These are phyloP conservation scores for Plantago elongata DNA, from an alignment of 257 asterid species.

Conservation along the genomic window DNA sequence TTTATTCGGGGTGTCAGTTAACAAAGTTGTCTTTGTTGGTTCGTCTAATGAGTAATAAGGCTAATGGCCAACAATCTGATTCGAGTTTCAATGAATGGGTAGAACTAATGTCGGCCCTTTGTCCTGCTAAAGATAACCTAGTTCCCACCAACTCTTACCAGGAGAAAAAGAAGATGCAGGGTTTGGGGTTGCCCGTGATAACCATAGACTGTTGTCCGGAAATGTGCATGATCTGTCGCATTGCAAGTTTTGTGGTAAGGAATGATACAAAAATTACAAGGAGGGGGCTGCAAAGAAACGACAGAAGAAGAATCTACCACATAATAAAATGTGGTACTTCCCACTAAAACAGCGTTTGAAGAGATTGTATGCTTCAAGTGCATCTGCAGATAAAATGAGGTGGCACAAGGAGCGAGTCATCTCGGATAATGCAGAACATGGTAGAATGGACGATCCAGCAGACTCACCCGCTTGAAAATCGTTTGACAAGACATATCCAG, in stretches of 20 bases:
- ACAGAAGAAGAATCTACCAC: background rate
- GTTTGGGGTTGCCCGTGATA: background rate
- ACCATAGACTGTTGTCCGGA: background rate
- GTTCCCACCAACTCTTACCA: background rate
- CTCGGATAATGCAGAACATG: no score
- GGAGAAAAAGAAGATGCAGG: background rate
- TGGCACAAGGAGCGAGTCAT: no score
- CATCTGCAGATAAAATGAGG: no score
- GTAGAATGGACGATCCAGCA: no score
- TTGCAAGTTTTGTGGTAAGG: background rate
- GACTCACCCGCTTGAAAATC: no score
- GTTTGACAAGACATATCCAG: no score
- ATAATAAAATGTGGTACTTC: background rate
- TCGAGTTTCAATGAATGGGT: background rate
- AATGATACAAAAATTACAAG: background rate
- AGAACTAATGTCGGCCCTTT: background rate
- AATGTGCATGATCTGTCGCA: background rate
- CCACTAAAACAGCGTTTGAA: background rate
- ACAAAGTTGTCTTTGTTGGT: background rate
- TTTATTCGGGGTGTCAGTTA: background rate
- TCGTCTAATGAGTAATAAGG: background rate
- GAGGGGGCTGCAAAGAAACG: background rate
- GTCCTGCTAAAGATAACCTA: background rate
- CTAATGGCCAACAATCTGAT: background rate
- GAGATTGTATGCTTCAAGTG: no score